phyloP scores from a whole-genome alignment of 352 stramenopile species.

The Globisporangium middletonii region DNA sequence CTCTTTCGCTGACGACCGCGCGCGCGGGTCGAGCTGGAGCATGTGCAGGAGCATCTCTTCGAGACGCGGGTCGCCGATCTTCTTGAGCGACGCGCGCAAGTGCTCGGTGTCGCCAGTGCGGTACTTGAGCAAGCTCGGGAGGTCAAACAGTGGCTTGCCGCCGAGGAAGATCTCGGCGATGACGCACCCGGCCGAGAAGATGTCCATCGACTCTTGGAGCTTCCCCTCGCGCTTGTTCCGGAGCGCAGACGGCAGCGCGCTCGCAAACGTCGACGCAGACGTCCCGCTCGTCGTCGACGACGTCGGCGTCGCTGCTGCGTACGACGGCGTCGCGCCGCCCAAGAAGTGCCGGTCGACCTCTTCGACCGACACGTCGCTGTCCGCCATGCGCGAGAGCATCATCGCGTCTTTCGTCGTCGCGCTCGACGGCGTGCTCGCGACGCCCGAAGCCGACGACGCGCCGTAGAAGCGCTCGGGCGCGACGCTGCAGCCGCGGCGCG shows the following conservation, averaged over 20 bases:
- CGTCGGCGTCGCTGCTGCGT: constrained; percentile 19
- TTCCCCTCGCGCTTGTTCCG: constrained; percentile 47
- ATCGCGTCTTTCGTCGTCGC: constrained; percentile 27
- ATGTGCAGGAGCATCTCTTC: constrained; percentile 92
- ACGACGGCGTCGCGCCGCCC: constrained; percentile 11
- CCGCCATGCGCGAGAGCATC: constrained; percentile 66
- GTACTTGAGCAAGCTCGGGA: constrained; percentile 89
- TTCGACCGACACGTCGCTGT: constrained; percentile 62
- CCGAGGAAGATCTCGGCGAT: constrained; percentile 96
- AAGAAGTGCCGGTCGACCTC: constrained; percentile 74
- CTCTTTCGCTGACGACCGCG: constrained; percentile 79
- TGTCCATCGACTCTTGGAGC: constrained; percentile 92
- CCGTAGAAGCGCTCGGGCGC: constrained; percentile 88
- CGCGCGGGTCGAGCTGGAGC: constrained; percentile 88
- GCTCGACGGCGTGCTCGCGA: constrained; percentile 13
- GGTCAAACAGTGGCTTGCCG: constrained; percentile 93
- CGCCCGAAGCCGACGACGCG: constrained; percentile 18
- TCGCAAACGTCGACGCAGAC: constrained; percentile 6
- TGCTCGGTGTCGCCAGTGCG: constrained; percentile 68
- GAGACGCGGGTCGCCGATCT: constrained; percentile 88
- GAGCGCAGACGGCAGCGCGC: constrained; percentile 14
- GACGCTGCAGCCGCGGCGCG: constrained; percentile 92
- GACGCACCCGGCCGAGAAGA: constrained; percentile 97
- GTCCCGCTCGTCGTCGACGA: background rate
- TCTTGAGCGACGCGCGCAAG: constrained; percentile 84